Evolutionary conservation across 2,329 filamentous ascomycete genomes (phyloP).

Genomic region (Zasmidium citrigriseum): DNA sequence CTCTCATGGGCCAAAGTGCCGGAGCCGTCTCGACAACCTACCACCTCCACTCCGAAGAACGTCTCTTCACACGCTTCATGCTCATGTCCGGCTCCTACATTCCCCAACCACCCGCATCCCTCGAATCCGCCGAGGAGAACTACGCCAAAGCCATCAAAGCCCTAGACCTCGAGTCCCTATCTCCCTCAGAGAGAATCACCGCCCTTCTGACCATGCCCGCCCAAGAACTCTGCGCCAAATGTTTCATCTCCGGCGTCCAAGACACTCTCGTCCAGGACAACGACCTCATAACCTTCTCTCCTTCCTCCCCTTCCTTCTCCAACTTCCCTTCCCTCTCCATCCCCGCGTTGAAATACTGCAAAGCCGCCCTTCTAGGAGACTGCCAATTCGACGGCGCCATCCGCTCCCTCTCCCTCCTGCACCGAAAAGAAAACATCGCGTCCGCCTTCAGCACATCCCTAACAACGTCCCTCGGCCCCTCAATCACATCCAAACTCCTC

Average conservation of each 20-base stretch:
- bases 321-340: slow-evolving; percentile 36
- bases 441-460: slow-evolving; percentile 38
- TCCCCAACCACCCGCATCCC: slow-evolving; percentile 43
- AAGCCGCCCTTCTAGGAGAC: slow-evolving; percentile 51
- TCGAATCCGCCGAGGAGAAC: slow-evolving; percentile 41
- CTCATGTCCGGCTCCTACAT: slow-evolving; percentile 46
- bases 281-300: slow-evolving; percentile 38
- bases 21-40: slow-evolving; percentile 35
- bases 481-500: slow-evolving; percentile 33
- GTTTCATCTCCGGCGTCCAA: slow-evolving; percentile 37
- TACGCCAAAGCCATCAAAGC: slow-evolving; percentile 45
- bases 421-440: slow-evolving; percentile 32
- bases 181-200: slow-evolving; percentile 44
- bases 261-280: slow-evolving; percentile 45
- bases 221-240: slow-evolving; percentile 44
- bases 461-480: slow-evolving; percentile 32
- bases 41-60: slow-evolving; percentile 37
- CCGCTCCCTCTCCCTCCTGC: slow-evolving; percentile 18
- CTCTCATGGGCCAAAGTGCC: slow-evolving; percentile 50
- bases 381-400: slow-evolving; percentile 45
- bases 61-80: slow-evolving; percentile 46
- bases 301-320: slow-evolving; percentile 11
- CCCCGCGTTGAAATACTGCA: slow-evolving; percentile 48
- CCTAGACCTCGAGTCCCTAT: slow-evolving; percentile 41
- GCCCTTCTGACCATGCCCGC: slow-evolving; percentile 43